phyloP scores from a whole-genome alignment of 805 yeast species.

The Starmera amethionina region DNA sequence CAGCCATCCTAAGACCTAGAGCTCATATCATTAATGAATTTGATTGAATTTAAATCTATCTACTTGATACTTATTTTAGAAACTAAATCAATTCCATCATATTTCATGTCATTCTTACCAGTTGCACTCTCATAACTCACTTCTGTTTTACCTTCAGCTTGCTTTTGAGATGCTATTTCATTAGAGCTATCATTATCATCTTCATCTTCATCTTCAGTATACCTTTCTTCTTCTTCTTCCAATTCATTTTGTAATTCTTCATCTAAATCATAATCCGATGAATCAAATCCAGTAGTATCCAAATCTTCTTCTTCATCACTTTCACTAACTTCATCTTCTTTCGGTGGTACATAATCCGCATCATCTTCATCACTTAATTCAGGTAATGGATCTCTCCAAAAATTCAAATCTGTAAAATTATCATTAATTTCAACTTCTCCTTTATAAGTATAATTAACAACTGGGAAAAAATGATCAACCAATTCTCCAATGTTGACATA shows the following conservation, averaged over 20 bases:
- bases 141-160: slow-evolving; percentile 15
- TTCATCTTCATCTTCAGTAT: slow-evolving; percentile 39
- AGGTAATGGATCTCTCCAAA: slow-evolving; percentile 57
- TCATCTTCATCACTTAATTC: too few relatives aligned
- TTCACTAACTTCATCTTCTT: slow-evolving; percentile 44
- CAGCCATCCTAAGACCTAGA: too few relatives aligned
- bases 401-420: slow-evolving; percentile 77
- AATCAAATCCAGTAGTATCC: slow-evolving; percentile 48
- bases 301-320: slow-evolving; percentile 48
- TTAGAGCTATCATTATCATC: slow-evolving; percentile 25
- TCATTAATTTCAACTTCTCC: slow-evolving; percentile 20
- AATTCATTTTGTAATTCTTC: slow-evolving; percentile 85
- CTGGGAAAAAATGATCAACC: slow-evolving; percentile 97
- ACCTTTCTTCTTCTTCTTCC: slow-evolving; percentile 72
- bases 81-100: too few relatives aligned
- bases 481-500: slow-evolving; percentile 86
- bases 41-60: too few relatives aligned
- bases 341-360: slow-evolving; percentile 67
- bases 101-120: too few relatives aligned
- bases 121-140: slow-evolving; percentile 16
- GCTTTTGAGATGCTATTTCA: slow-evolving; percentile 13
- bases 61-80: too few relatives aligned
- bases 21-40: too few relatives aligned
- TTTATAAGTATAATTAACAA: slow-evolving; percentile 30
- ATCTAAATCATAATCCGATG: slow-evolving; percentile 69